A percentile compares a stretch with the other conserved stretches of the same genome.
phyloP scores from a whole-genome alignment of 257 asterid genomes.

The Fraxinus excelsior region DNA sequence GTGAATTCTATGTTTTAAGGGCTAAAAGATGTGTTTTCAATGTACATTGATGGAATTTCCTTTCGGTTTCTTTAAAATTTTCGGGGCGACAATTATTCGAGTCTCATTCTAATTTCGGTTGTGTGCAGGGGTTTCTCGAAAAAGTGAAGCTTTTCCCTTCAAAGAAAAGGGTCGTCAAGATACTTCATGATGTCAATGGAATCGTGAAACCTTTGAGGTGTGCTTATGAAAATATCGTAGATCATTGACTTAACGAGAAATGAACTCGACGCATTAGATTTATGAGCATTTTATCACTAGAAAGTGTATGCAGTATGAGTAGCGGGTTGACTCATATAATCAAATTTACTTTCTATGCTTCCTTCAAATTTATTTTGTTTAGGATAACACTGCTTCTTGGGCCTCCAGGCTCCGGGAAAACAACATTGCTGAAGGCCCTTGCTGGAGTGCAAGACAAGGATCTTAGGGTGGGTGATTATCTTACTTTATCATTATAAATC shows the following conservation, averaged over 20 bases:
- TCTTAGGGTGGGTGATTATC: constrained; percentile 25
- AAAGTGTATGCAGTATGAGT: neutral
- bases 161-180: constrained; percentile 45
- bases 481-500: neutral
- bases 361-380: neutral
- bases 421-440: constrained; percentile 47
- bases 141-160: constrained; percentile 47
- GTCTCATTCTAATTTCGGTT: neutral
- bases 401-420: constrained; percentile 61
- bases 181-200: constrained; percentile 45
- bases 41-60: neutral
- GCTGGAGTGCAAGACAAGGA: constrained; percentile 46
- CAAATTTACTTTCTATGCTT: neutral
- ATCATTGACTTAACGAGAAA: neutral
- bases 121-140: constrained; percentile 40
- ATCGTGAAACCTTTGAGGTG: constrained; percentile 52
- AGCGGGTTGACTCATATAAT: neutral
- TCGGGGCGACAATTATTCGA: neutral
- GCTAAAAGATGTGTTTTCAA: neutral
- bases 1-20: neutral
- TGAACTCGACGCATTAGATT: neutral
- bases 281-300: neutral
- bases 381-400: constrained; percentile 62
- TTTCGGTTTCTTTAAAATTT: neutral
- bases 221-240: neutral